Percentiles rank a stretch among this genome's conserved stretches.
phyloP scores from a whole-genome alignment of 176 grass and related monocot genomes.

The Oryza coarctata region DNA sequence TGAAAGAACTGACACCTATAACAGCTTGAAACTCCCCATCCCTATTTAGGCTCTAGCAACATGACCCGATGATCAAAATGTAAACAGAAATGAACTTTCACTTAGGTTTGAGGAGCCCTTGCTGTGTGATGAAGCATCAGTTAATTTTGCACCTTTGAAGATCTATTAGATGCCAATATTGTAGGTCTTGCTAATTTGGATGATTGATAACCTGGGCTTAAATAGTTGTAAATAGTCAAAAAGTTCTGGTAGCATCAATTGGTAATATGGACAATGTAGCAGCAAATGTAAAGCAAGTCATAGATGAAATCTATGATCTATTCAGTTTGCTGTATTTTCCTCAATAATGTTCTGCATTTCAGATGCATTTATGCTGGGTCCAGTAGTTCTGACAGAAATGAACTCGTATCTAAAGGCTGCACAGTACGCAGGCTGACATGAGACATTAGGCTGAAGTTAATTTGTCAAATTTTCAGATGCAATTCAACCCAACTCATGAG shows the following conservation, averaged over 20 bases:
- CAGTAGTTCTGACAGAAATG: not conserved
- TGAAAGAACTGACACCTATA: constrained; percentile 47
- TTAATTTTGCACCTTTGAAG: constrained; percentile 17
- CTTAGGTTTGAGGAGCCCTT: not conserved
- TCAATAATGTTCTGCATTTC: not conserved
- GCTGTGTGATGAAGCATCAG: constrained; percentile 30
- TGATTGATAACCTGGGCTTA: constrained; percentile 18
- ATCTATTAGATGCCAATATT: not conserved
- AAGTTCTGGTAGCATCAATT: not conserved
- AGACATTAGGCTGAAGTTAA: not conserved
- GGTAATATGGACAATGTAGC: not conserved
- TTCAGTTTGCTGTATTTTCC: not conserved
- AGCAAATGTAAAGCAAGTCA: constrained; percentile 13
- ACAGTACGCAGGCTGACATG: not conserved
- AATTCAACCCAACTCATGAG: not conserved
- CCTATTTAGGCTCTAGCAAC: not conserved
- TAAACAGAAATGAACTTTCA: constrained; percentile 12
- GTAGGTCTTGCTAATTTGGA: not conserved
- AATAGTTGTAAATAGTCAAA: constrained; percentile 32
- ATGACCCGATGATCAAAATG: not conserved
- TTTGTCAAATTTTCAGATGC: not conserved
- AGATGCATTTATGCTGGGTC: constrained; percentile 15
- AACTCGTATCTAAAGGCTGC: constrained; percentile 15
- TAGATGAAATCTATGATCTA: not conserved
- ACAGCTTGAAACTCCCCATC: constrained; percentile 32